Evolutionary conservation across 2,329 filamentous ascomycete genomes (phyloP).

Genomic region (Aspergillus quadricinctus): DNA sequence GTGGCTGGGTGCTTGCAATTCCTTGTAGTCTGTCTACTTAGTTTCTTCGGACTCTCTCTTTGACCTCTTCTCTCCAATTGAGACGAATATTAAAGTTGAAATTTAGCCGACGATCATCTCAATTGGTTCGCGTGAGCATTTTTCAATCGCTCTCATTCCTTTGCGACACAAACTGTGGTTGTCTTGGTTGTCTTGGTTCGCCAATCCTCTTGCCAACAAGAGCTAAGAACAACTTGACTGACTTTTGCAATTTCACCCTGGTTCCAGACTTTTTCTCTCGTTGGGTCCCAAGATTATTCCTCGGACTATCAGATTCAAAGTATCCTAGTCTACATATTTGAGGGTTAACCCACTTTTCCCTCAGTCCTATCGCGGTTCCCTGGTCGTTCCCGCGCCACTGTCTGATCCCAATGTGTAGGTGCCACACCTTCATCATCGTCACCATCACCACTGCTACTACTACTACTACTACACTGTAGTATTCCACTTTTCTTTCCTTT

Average conservation of each 20-base stretch:
- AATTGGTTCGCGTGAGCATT: neutral
- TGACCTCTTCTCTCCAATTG: neutral
- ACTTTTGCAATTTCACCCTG: neutral
- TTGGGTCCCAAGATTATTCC: neutral
- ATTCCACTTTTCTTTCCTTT: neutral
- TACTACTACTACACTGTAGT: constrained; percentile 1
- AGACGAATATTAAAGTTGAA: neutral
- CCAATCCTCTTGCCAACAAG: neutral
- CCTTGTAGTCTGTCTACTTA: neutral
- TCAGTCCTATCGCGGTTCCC: neutral
- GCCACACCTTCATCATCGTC: constrained; percentile 3
- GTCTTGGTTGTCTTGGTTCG: neutral
- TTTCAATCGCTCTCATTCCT: neutral
- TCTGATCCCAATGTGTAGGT: constrained; percentile 20
- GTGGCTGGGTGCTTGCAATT: neutral
- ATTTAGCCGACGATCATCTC: neutral
- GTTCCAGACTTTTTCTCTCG: neutral
- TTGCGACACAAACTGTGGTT: neutral
- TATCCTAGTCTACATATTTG: neutral
- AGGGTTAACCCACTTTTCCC: neutral
- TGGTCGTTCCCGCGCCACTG: neutral
- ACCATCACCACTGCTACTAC: constrained; percentile 1
- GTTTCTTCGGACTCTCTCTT: too few relatives aligned
- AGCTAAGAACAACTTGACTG: neutral
- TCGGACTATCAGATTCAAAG: neutral